Evolutionary conservation across 2,329 filamentous ascomycete species (phyloP), one percentile per base, ranked within the genome.

Genomic region (Fusarium tjaetaba): DNA sequence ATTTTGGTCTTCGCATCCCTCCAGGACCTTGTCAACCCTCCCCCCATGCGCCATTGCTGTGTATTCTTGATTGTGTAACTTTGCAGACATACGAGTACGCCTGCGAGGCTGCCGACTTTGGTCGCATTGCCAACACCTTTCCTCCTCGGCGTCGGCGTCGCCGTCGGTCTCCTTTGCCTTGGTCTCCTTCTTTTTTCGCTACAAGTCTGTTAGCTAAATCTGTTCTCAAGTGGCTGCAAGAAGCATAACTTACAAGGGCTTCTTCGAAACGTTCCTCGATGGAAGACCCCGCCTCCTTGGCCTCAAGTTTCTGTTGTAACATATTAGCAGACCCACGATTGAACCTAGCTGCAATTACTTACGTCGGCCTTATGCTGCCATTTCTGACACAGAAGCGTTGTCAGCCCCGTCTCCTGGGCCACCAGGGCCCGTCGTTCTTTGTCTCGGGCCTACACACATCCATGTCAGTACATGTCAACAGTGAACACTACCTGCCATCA

Each of bases 281-380:
- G 26, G 26, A 26, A 6, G 26, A 26, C 26, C 26, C 26, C 26
- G 26, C 18, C 43, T 20, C 3, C 16, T 14, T 20, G 7, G 11
- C 5, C 16, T 1, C 24, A 4, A 45, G 16, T 20, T 45, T 5
- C 43, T 45, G 18, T 26, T 43, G 2, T 24, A 0, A 24, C 0
- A 43, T 43, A 43, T 24, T 43, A 43, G 42, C 4, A 24, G 4
- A 43, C n/a, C 1, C 4, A 13, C n/a, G 42, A 45, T 45, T 26
- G n/a, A 45, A 45, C n/a, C 26, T 45, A 13, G 7, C 42, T 4
- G 42, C 16, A 13, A 45, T 18, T 18, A 5, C 42, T 18, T 18
- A 45, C 16, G 0, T 45, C 42, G 0, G 42, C 42, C 3, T 5
- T 43, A 0, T 24, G 0, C n/a, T 45, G 42, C n/a, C 16, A 45